A percentile compares a stretch with the other conserved stretches of the same genome.
Conservation (phyloP, 306 rosid species). For the Vicia faba region DNA sequence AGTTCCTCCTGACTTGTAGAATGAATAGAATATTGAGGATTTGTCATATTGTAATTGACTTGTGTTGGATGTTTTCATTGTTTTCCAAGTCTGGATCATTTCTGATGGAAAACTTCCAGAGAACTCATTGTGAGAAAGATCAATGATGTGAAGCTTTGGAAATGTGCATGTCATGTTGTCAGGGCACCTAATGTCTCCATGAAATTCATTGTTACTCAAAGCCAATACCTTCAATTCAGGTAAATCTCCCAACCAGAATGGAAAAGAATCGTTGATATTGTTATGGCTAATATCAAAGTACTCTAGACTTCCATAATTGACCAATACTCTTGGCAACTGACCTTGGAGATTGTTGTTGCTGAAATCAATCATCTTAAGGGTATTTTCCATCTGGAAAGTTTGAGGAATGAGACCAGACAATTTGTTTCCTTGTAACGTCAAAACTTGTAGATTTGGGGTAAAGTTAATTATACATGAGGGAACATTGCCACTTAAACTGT, state of each 20-base stretch:
- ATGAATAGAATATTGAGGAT: too few relatives aligned
- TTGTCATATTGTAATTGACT: slow-evolving; percentile 1
- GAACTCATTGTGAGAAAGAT: slow-evolving; percentile 37
- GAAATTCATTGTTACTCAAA: slow-evolving; percentile 5
- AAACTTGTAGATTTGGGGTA: not conserved
- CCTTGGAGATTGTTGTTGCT: slow-evolving; percentile 44
- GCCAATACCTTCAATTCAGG: slow-evolving; percentile 35
- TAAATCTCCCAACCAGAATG: slow-evolving; percentile 18
- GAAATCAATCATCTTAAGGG: not conserved
- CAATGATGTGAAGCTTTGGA: slow-evolving; percentile 39
- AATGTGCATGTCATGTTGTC: not conserved
- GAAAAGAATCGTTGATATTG: slow-evolving; percentile 24
- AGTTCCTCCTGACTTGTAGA: too few relatives aligned
- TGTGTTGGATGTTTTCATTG: not conserved
- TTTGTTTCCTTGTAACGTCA: slow-evolving; percentile 5
- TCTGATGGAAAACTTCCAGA: slow-evolving; percentile 20
- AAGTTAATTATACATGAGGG: slow-evolving; percentile 35
- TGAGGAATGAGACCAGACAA: slow-evolving; percentile 31
- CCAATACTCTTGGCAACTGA: slow-evolving; percentile 41
- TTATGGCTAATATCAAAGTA: slow-evolving; percentile 28
- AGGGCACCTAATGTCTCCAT: slow-evolving; percentile 18
- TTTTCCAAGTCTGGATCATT: slow-evolving; percentile 6
- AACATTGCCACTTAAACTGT: too few relatives aligned
- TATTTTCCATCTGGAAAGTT: not conserved
- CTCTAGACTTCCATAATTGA: slow-evolving; percentile 23